Evolutionary conservation across 345 rosid species (phyloP).

Genomic region (Aegle marmelos): DNA sequence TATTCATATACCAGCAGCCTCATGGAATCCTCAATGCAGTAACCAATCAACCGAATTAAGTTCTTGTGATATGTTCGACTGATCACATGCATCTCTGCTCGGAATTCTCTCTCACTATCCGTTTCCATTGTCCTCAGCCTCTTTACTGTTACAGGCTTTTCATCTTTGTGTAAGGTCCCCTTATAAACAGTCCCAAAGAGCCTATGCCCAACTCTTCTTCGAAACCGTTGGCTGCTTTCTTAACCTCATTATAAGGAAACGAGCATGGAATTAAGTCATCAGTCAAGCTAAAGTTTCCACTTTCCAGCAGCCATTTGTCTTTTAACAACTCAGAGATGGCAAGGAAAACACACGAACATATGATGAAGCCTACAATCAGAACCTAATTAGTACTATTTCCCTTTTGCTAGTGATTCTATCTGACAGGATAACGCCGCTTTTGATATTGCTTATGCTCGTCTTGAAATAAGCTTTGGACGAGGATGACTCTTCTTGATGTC

Average conservation of each 20-base stretch:
- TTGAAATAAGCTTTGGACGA: too few species aligned
- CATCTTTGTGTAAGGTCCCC: background rate
- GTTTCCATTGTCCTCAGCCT: background rate
- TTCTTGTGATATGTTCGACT: slow-evolving; percentile 10
- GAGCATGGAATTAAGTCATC: background rate
- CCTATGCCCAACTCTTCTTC: background rate
- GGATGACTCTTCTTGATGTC: background rate
- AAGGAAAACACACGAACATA: background rate
- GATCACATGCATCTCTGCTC: slow-evolving; percentile 4
- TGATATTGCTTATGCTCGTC: too few species aligned
- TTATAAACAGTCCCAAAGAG: slow-evolving; percentile 3
- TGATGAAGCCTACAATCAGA: background rate
- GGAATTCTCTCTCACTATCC: background rate
- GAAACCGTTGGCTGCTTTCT: slow-evolving; percentile 7
- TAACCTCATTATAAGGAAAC: slow-evolving; percentile 5
- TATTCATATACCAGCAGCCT: slow-evolving; percentile 10
- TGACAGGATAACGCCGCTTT: too few species aligned
- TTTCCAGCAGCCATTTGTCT: background rate
- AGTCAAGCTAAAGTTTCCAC: background rate
- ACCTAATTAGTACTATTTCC: background rate
- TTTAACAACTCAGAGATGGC: background rate
- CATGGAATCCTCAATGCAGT: slow-evolving; percentile 4
- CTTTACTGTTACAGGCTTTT: slow-evolving; percentile 10
- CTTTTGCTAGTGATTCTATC: background rate
- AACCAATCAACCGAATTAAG: slow-evolving; percentile 10